A percentile compares a stretch with the other conserved stretches of the same genome.
Conservation (phyloP, 441 rosid genomes). For the Theobroma grandiflorum region DNA sequence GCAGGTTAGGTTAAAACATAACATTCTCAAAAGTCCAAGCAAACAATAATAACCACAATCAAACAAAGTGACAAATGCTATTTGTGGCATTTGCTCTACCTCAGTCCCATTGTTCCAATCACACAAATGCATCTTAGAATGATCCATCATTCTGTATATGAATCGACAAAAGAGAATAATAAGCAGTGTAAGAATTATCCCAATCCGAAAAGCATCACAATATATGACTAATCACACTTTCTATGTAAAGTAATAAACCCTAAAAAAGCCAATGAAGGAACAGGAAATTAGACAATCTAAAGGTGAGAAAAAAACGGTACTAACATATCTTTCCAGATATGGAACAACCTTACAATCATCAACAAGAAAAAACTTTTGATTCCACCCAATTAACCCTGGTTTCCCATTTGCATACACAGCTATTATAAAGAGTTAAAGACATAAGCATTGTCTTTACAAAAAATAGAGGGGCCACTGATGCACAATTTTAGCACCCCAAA, state of each 20-base stretch:
- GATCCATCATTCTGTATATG: neutral
- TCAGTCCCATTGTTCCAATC: neutral
- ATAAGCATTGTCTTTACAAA: constrained; percentile 5
- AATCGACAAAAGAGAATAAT: neutral
- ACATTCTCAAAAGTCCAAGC: neutral
- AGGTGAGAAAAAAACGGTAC: neutral
- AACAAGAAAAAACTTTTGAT: neutral
- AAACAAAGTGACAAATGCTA: neutral
- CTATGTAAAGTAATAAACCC: neutral
- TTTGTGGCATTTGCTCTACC: neutral
- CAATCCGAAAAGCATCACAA: neutral
- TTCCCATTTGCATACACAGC: neutral
- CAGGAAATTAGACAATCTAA: neutral
- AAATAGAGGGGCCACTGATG: neutral
- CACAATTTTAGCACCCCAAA: neutral
- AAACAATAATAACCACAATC: neutral
- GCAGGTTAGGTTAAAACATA: neutral
- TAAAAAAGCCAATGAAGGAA: neutral
- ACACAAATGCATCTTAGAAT: neutral
- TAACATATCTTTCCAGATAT: neutral
- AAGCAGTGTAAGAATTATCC: neutral
- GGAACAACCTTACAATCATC: neutral
- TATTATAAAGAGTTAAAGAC: neutral
- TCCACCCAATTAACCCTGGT: neutral
- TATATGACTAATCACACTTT: neutral